Evolutionary conservation across 1,139 yeast genomes (phyloP).

Genomic region (Blastobotrys illinoisensis): DNA sequence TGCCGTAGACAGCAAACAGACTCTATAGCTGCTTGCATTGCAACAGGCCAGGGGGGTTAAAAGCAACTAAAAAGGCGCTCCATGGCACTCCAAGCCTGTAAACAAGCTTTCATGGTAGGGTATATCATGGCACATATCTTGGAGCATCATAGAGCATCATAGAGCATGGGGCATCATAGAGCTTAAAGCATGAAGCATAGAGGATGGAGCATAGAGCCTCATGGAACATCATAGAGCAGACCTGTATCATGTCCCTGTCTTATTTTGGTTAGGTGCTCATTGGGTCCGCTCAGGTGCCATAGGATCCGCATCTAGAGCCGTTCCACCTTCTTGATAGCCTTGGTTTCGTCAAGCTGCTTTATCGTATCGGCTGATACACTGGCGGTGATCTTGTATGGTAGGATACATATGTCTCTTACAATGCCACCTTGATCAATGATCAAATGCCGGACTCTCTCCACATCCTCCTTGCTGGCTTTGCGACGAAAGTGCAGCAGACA

Average conservation of each 20-base stretch:
- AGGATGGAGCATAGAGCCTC: too few relatives aligned
- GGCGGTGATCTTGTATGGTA: conserved; percentile 10
- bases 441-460: conserved; percentile 5
- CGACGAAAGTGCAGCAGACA: conserved; percentile 8
- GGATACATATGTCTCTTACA: conserved; percentile 7
- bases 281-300: not conserved
- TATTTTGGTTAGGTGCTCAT: not conserved
- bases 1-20: not conserved
- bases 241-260: not conserved
- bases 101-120: too few relatives aligned
- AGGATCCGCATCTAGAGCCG: too few relatives aligned
- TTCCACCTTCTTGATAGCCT: conserved; percentile 7
- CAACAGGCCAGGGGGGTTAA: not conserved
- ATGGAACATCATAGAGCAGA: not conserved
- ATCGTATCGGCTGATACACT: not conserved
- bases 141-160: too few relatives aligned
- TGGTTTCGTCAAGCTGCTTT: conserved; percentile 1
- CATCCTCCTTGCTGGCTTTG: conserved; percentile 7
- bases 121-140: too few relatives aligned
- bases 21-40: not conserved
- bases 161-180: not conserved
- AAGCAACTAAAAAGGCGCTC: not conserved
- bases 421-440: conserved; percentile 8
- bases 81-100: too few relatives aligned
- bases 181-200: too few relatives aligned